Evolutionary conservation across 495 filamentous ascomycete genomes (phyloP).

Genomic region (Xylaria bambusicola): DNA sequence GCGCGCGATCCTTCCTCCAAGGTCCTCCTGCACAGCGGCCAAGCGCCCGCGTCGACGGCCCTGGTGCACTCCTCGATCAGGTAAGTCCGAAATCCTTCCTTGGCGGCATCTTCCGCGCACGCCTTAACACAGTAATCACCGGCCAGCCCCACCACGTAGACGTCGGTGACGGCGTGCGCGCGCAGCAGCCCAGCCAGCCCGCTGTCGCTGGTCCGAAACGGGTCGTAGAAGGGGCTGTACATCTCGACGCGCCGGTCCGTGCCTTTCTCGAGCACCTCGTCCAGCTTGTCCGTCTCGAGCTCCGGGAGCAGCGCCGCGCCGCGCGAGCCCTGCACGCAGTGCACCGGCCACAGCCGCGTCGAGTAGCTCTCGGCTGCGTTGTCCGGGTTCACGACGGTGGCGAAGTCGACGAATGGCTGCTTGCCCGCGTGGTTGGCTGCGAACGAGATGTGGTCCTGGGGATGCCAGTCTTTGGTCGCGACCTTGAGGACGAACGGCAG

Average conservation of each 20-base stretch:
- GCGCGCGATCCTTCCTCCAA: conserved; percentile 54
- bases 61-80: conserved; percentile 78
- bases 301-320: conserved; percentile 78
- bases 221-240: conserved; percentile 86
- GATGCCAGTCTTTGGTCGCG: conserved; percentile 91
- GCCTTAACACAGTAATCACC: conserved; percentile 85
- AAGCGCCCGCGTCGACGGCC: conserved; percentile 62
- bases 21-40: conserved; percentile 59
- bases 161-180: conserved; percentile 63
- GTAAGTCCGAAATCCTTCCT: conserved; percentile 73
- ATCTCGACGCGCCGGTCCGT: conserved; percentile 74
- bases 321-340: conserved; percentile 75
- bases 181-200: conserved; percentile 60
- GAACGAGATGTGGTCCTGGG: conserved; percentile 84
- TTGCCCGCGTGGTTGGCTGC: conserved; percentile 73
- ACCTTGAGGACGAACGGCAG: conserved; percentile 73
- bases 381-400: conserved; percentile 67
- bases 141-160: conserved; percentile 84
- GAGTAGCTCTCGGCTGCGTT: conserved; percentile 63
- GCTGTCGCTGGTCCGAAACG: conserved; percentile 61
- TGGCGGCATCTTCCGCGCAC: conserved; percentile 75
- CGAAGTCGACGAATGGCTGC: conserved; percentile 62
- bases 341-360: conserved; percentile 82
- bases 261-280: conserved; percentile 77
- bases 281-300: conserved; percentile 60